A percentile compares a stretch with the other conserved stretches of the same genome.
phyloP scores from a whole-genome alignment of 768 basidiomycete genomes.

The Kwoniella sp. region DNA sequence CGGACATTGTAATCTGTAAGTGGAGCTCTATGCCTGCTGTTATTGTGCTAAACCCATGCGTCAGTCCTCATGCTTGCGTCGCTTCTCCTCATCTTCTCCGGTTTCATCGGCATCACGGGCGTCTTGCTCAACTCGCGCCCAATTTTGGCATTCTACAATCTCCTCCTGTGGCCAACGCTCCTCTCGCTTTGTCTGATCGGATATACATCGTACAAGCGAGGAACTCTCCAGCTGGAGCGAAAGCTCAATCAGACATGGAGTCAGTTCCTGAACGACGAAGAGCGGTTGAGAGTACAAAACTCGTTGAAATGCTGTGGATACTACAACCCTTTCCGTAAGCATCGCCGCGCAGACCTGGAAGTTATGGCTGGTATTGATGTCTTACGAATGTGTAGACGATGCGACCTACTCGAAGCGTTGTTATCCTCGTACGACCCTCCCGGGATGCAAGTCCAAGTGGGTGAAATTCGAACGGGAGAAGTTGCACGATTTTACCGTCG shows the following conservation, averaged over 20 bases:
- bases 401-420: constrained; percentile 65
- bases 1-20: constrained; percentile 55
- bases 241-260: constrained; percentile 73
- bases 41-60: constrained; percentile 27
- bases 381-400: constrained; percentile 57
- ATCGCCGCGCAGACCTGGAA: background rate
- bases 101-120: constrained; percentile 66
- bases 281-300: constrained; percentile 65
- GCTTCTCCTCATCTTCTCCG: constrained; percentile 64
- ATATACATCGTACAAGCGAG: constrained; percentile 67
- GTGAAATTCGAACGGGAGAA: constrained; percentile 62
- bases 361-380: background rate
- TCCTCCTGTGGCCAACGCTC: constrained; percentile 70
- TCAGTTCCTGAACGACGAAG: constrained; percentile 63
- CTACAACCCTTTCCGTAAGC: constrained; percentile 61
- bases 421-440: constrained; percentile 65
- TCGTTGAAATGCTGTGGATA: constrained; percentile 67
- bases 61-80: constrained; percentile 64
- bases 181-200: constrained; percentile 65
- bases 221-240: constrained; percentile 65
- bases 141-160: constrained; percentile 67
- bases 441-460: constrained; percentile 69
- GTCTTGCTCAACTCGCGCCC: constrained; percentile 69
- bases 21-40: background rate
- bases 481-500: constrained; percentile 61